phyloP scores from a whole-genome alignment of 306 rosid species.

The Quercus berberidifolia region DNA sequence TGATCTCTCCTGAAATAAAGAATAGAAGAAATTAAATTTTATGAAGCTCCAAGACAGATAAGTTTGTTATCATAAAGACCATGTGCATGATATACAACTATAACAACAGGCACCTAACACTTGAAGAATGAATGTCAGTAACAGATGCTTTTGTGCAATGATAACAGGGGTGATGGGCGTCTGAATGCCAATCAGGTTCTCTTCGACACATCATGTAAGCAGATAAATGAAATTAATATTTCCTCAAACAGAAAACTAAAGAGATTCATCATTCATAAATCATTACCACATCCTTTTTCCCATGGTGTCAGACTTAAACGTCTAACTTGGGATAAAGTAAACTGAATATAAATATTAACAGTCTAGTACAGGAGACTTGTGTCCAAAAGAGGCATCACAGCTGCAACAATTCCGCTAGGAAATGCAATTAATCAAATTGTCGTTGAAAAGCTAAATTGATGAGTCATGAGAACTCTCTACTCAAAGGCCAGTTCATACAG shows the following conservation, averaged over 20 bases:
- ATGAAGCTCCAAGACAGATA: no score
- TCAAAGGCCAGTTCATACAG: conserved; percentile 20
- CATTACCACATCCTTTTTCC: not conserved
- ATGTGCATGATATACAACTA: no score
- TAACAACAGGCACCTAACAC: not conserved
- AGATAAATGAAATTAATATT: not conserved
- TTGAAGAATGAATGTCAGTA: not conserved
- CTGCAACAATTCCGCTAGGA: not conserved
- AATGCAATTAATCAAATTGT: conserved; percentile 10
- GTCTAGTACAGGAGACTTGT: conserved; percentile 8
- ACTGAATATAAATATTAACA: not conserved
- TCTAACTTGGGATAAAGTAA: not conserved
- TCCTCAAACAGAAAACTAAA: not conserved
- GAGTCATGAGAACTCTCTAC: conserved; percentile 1
- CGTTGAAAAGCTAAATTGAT: conserved; percentile 18
- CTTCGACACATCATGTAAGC: not conserved
- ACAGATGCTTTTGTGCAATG: not conserved
- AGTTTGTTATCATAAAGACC: no score
- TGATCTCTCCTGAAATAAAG: not conserved
- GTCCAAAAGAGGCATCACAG: conserved; percentile 11
- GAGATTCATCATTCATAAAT: not conserved
- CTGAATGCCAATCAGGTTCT: not conserved
- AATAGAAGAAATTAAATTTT: no score
- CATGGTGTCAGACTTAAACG: not conserved
- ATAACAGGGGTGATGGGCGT: not conserved